These are phyloP conservation scores for Ceratobasidium sp. DNA, from an alignment of 1,284 basidiomycete genomes.

Conservation along the genomic window DNA sequence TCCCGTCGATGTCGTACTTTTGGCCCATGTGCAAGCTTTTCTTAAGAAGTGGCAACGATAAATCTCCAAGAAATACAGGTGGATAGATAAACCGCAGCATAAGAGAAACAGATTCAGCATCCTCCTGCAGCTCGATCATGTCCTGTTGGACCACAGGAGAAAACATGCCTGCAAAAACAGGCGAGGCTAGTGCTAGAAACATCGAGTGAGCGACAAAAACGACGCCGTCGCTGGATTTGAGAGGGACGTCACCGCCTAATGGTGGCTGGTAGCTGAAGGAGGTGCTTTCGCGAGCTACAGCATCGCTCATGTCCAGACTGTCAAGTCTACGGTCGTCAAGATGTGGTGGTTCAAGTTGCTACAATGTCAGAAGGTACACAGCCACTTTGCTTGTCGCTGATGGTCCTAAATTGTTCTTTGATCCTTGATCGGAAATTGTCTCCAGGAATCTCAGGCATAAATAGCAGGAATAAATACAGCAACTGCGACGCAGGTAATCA, in stretches of 20 bases:
- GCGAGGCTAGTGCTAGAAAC: conserved; percentile 52
- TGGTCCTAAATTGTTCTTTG: too few species aligned
- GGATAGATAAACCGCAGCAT: conserved; percentile 40
- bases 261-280: conserved; percentile 11
- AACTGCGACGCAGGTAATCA: too few species aligned
- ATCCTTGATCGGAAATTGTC: too few species aligned
- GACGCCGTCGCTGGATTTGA: conserved; percentile 50
- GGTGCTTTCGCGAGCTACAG: too few species aligned
- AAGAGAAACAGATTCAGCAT: conserved; percentile 16
- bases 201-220: conserved; percentile 52
- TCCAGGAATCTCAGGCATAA: too few species aligned
- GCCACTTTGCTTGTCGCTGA: too few species aligned
- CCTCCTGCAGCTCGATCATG: neutral
- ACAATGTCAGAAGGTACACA: neutral
- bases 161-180: conserved; percentile 54
- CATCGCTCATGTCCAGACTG: neutral
- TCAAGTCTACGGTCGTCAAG: neutral
- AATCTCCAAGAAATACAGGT: neutral
- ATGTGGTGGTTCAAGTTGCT: neutral
- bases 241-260: conserved; percentile 46
- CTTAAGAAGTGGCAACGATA: conserved; percentile 4
- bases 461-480: neutral
- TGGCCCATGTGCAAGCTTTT: neutral
- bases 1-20: conserved; percentile 10
- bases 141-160: neutral